A percentile compares a stretch with the other conserved stretches of the same genome.
Conservation (phyloP, 495 filamentous ascomycete genomes). For the Xylaria cubensis region DNA sequence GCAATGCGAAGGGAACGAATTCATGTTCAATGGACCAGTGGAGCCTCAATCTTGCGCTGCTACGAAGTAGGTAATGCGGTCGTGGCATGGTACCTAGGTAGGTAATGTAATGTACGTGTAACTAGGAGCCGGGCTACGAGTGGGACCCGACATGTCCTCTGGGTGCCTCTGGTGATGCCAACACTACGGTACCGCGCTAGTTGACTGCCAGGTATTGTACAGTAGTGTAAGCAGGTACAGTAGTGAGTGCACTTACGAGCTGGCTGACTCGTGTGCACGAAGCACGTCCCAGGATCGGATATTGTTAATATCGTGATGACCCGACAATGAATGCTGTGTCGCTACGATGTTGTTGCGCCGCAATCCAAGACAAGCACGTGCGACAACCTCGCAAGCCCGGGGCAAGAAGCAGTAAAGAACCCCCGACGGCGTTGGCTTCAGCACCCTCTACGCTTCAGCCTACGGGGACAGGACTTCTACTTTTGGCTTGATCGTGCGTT, state of each 20-base stretch:
- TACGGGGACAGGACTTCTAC: background rate
- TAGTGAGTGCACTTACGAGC: background rate
- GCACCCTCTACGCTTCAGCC: background rate
- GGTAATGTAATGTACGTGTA: background rate
- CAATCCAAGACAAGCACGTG: background rate
- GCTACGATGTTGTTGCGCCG: background rate
- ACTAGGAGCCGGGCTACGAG: no score
- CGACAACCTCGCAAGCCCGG: background rate
- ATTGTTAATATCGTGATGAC: background rate
- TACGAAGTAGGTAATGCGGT: constrained; percentile 1
- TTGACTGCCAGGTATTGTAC: no score
- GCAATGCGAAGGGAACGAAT: background rate
- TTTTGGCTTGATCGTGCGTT: constrained; percentile 9
- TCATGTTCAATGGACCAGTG: background rate
- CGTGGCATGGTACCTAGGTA: background rate
- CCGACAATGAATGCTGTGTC: constrained; percentile 1
- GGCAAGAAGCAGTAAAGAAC: background rate
- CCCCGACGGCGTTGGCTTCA: background rate
- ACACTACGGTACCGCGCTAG: no score
- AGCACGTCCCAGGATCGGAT: background rate
- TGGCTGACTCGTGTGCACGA: constrained; percentile 16
- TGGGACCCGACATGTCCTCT: no score
- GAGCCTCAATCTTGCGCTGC: background rate
- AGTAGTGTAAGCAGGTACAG: background rate
- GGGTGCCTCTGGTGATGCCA: no score